Evolutionary conservation across 2,329 filamentous ascomycete species (phyloP).

Genomic region (Neobulgaria alba): DNA sequence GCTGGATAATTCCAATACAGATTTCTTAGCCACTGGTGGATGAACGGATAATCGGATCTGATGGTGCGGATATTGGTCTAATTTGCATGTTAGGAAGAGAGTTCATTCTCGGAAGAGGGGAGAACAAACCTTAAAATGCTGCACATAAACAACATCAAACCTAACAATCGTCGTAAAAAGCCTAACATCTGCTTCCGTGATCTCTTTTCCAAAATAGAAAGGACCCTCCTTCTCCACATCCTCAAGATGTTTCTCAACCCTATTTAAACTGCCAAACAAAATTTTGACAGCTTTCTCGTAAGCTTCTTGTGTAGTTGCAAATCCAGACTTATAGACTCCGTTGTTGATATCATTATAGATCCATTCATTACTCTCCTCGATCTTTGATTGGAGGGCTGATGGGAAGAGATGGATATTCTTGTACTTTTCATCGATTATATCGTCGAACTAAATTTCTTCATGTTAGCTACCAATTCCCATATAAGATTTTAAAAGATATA

Average conservation of each 20-base stretch:
- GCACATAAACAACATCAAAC: slow-evolving; percentile 70
- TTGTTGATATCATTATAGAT: slow-evolving; percentile 68
- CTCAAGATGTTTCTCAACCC: slow-evolving; percentile 61
- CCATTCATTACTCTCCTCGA: slow-evolving; percentile 75
- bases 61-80: slow-evolving; percentile 45
- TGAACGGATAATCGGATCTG: slow-evolving; percentile 43
- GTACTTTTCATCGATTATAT: slow-evolving; percentile 51
- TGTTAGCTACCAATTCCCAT: background rate
- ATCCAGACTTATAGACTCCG: slow-evolving; percentile 68
- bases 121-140: slow-evolving; percentile 71
- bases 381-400: slow-evolving; percentile 46
- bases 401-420: slow-evolving; percentile 61
- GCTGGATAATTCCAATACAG: slow-evolving; percentile 61
- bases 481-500: slow-evolving; percentile 33
- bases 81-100: no score
- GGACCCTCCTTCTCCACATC: slow-evolving; percentile 37
- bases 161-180: slow-evolving; percentile 56
- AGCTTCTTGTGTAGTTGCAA: slow-evolving; percentile 73
- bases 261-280: slow-evolving; percentile 71
- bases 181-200: slow-evolving; percentile 79
- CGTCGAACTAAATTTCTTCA: slow-evolving; percentile 58
- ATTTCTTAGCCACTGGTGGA: slow-evolving; percentile 58
- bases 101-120: slow-evolving; percentile 39
- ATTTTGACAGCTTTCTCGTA: slow-evolving; percentile 66
- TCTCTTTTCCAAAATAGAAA: slow-evolving; percentile 63